Evolutionary conservation across 208 protist genomes (phyloP).

Genomic region (Trypanosoma melophagium): DNA sequence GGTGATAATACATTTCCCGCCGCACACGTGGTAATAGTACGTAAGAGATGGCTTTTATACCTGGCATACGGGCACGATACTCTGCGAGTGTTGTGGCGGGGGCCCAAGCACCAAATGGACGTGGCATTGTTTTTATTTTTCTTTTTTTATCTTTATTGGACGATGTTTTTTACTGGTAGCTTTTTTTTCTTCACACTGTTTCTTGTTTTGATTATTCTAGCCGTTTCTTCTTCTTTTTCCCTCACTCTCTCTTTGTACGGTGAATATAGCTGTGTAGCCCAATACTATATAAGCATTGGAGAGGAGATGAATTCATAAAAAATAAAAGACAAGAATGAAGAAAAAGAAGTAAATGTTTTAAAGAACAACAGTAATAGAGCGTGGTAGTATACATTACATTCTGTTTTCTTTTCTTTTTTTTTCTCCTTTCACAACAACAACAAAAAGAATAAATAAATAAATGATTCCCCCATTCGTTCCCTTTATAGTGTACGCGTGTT

Average conservation of each 20-base stretch:
- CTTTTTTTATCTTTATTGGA: constrained; percentile 7
- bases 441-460: too few relatives aligned
- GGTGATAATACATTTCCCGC: constrained; percentile 71
- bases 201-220: too few relatives aligned
- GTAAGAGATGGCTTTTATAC: constrained; percentile 57
- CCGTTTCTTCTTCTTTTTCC: too few relatives aligned
- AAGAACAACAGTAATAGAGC: not conserved
- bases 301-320: too few relatives aligned
- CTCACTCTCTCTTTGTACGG: too few relatives aligned
- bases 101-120: constrained; percentile 85
- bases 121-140: constrained; percentile 56
- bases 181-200: too few relatives aligned
- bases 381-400: too few relatives aligned
- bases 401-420: not conserved
- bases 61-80: constrained; percentile 75
- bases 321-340: not conserved
- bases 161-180: too few relatives aligned
- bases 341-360: not conserved
- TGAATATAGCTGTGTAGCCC: too few relatives aligned
- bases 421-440: not conserved
- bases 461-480: too few relatives aligned
- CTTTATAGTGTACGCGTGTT: too few relatives aligned
- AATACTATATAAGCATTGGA: too few relatives aligned
- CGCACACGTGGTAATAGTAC: constrained; percentile 42
- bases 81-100: constrained; percentile 84